phyloP scores from a whole-genome alignment of 2,329 filamentous ascomycete genomes.

The Stemphylium beticola region DNA sequence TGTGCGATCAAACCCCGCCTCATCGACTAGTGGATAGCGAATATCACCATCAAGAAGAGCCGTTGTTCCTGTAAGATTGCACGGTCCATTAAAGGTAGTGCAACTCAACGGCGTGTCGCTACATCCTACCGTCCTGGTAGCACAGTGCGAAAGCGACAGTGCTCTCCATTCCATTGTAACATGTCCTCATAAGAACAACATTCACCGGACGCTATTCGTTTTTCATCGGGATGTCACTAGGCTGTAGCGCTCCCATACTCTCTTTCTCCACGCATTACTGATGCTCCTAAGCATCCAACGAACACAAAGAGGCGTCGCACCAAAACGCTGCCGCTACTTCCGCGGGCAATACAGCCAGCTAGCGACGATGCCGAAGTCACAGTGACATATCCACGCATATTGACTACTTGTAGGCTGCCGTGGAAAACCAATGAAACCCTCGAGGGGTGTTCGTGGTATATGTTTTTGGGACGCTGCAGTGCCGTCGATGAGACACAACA shows the following conservation, averaged over 20 bases:
- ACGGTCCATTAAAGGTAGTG: background rate
- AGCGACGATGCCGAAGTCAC: background rate
- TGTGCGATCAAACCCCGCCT: background rate
- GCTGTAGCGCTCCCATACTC: too few species aligned
- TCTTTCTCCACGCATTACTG: background rate
- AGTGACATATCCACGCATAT: conserved; percentile 9
- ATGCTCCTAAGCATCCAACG: background rate
- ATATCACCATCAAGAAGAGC: background rate
- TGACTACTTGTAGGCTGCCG: background rate
- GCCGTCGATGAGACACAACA: conserved; percentile 5
- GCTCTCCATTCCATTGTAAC: background rate
- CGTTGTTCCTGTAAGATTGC: background rate
- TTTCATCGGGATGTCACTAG: too few species aligned
- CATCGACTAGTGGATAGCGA: background rate
- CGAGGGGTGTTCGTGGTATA: background rate
- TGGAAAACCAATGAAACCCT: conserved; percentile 5
- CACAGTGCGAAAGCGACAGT: background rate
- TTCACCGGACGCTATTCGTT: background rate
- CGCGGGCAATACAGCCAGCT: background rate
- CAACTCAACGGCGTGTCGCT: background rate
- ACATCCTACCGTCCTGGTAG: background rate
- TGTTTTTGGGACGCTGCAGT: background rate
- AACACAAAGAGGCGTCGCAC: background rate
- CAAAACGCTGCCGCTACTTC: background rate
- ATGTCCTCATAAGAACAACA: background rate